phyloP scores from a whole-genome alignment of 2,329 filamentous ascomycete species.

The Exserohilum turcica region DNA sequence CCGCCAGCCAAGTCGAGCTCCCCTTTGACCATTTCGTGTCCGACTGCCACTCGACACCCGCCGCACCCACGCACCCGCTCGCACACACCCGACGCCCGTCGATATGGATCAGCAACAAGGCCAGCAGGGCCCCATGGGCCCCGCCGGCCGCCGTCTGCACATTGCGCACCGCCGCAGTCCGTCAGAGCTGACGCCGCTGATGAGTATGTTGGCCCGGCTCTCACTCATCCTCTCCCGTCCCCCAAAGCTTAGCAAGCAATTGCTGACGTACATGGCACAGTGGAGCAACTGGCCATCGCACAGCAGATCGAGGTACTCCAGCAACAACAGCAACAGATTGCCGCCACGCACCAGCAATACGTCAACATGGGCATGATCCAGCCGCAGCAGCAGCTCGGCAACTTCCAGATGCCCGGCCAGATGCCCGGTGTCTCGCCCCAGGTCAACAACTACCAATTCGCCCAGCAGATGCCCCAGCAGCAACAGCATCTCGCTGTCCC shows the following conservation, averaged over 20 bases:
- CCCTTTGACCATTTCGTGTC: constrained; percentile 29
- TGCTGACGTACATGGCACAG: constrained; percentile 55
- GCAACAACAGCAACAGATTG: constrained; percentile 97
- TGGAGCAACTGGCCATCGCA: constrained; percentile 97
- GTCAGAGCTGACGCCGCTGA: constrained; percentile 93
- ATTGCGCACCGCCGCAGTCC: constrained; percentile 97
- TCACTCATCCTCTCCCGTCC: neutral
- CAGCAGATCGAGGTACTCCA: constrained; percentile 97
- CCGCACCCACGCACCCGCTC: constrained; percentile 24
- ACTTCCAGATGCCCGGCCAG: constrained; percentile 65
- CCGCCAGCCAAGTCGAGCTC: constrained; percentile 33
- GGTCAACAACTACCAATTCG: constrained; percentile 83
- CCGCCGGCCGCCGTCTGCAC: constrained; percentile 86
- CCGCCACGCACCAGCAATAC: constrained; percentile 95
- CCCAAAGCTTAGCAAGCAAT: constrained; percentile 7
- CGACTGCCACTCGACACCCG: constrained; percentile 33
- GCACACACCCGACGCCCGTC: constrained; percentile 19
- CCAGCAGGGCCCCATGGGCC: constrained; percentile 65
- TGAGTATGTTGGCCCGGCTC: constrained; percentile 74
- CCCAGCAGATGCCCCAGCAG: constrained; percentile 61
- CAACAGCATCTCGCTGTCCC: constrained; percentile 67
- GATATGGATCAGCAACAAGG: constrained; percentile 58
- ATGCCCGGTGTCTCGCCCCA: constrained; percentile 80
- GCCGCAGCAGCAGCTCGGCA: constrained; percentile 76
- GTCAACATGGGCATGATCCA: constrained; percentile 96